Evolutionary conservation across 495 filamentous ascomycete genomes (phyloP).

Genomic region (Talaromyces ruber): DNA sequence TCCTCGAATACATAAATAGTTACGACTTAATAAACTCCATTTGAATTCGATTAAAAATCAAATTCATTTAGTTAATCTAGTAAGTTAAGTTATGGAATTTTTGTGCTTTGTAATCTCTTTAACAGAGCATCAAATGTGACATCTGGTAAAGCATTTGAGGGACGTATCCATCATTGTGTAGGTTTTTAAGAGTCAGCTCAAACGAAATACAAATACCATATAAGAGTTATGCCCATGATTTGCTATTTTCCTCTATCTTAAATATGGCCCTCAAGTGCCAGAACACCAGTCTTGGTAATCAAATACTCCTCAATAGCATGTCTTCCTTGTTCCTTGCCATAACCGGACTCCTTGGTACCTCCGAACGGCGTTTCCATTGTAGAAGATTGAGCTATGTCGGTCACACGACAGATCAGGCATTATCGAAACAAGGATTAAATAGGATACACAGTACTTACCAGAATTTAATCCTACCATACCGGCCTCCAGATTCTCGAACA

Average conservation of each 20-base stretch:
- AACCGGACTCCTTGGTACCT: constrained; percentile 68
- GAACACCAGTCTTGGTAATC: constrained; percentile 62
- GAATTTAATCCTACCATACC: constrained; percentile 71
- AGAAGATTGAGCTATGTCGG: constrained; percentile 44
- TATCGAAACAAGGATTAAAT: background rate
- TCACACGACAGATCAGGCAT: background rate
- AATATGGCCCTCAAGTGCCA: constrained; percentile 55
- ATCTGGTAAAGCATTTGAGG: background rate
- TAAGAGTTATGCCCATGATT: background rate
- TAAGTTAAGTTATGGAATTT: too few species aligned
- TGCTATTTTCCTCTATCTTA: constrained; percentile 10
- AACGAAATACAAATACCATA: background rate
- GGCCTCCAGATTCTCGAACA: constrained; percentile 66
- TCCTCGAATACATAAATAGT: background rate
- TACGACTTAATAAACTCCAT: background rate
- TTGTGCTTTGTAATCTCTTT: too few species aligned
- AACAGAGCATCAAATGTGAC: background rate
- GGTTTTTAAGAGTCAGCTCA: background rate
- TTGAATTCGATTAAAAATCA: background rate
- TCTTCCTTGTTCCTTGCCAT: constrained; percentile 69
- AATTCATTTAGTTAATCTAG: too few species aligned
- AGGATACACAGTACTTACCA: constrained; percentile 25
- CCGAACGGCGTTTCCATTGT: constrained; percentile 67
- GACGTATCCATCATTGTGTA: background rate
- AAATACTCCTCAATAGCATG: constrained; percentile 65